Evolutionary conservation across 2,329 filamentous ascomycete species (phyloP).

Genomic region (Raffaelea albimanens): DNA sequence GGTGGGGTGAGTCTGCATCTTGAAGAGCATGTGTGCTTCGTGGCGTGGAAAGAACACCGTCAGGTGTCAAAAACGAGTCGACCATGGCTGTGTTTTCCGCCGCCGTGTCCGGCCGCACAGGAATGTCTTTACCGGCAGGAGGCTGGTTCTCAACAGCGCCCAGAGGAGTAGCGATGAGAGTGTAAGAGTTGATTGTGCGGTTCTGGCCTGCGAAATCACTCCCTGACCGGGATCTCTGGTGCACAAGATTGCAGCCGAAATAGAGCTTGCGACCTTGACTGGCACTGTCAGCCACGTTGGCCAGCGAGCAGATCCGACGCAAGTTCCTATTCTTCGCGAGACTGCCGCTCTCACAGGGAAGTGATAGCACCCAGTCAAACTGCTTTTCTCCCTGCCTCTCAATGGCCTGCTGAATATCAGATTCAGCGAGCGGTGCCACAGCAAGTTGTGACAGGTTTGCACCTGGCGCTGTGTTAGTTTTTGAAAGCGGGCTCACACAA

Average conservation of each 20-base stretch:
- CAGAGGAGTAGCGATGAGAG: constrained; percentile 38
- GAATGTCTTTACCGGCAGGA: background rate
- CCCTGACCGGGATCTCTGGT: constrained; percentile 21
- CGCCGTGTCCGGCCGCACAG: background rate
- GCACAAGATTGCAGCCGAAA: constrained; percentile 45
- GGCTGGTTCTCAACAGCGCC: constrained; percentile 7
- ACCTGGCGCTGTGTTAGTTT: too few relatives aligned
- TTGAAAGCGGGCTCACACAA: too few relatives aligned
- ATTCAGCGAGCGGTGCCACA: background rate
- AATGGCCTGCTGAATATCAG: constrained; percentile 5
- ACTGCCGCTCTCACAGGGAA: constrained; percentile 17
- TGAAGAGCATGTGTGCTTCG: too few relatives aligned
- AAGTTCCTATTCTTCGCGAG: constrained; percentile 1
- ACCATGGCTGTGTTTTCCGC: constrained; percentile 6
- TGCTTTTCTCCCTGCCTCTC: constrained; percentile 35
- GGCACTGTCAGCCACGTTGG: constrained; percentile 4
- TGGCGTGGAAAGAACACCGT: background rate
- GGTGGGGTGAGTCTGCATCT: too few relatives aligned
- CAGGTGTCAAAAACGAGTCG: constrained; percentile 5
- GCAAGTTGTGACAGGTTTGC: too few relatives aligned
- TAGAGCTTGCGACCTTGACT: constrained; percentile 22
- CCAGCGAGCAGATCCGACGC: constrained; percentile 6
- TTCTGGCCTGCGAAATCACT: constrained; percentile 14
- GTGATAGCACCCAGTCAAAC: constrained; percentile 40
- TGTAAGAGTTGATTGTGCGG: constrained; percentile 28